phyloP scores from a whole-genome alignment of 2,329 filamentous ascomycete genomes.

The Cadophora luteo-olivacea region DNA sequence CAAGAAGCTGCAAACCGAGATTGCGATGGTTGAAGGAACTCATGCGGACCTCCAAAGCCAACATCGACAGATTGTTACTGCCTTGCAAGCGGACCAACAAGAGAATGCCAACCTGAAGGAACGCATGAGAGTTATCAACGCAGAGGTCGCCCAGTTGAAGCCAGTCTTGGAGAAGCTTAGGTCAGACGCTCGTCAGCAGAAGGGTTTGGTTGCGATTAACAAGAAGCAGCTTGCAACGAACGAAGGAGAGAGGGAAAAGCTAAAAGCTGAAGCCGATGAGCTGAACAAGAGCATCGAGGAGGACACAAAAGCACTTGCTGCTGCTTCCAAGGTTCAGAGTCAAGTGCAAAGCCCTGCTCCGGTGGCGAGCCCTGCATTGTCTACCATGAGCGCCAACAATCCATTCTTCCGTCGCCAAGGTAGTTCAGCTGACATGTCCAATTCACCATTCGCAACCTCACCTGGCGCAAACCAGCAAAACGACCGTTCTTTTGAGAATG shows the following conservation, averaged over 20 bases:
- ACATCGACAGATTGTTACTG: conserved; percentile 75
- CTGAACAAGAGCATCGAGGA: conserved; percentile 69
- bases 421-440: conserved; percentile 59
- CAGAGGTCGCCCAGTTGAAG: conserved; percentile 82
- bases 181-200: conserved; percentile 91
- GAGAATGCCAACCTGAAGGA: conserved; percentile 89
- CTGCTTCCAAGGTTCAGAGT: conserved; percentile 55
- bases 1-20: conserved; percentile 82
- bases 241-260: conserved; percentile 86
- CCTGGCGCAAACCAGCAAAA: conserved; percentile 49
- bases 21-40: conserved; percentile 80
- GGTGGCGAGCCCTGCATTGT: conserved; percentile 73
- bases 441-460: conserved; percentile 53
- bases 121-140: conserved; percentile 82
- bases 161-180: conserved; percentile 93
- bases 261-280: conserved; percentile 79
- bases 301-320: conserved; percentile 57
- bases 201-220: conserved; percentile 95
- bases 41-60: conserved; percentile 84
- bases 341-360: conserved; percentile 48
- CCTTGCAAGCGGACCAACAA: conserved; percentile 84
- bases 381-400: conserved; percentile 80
- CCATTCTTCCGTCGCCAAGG: conserved; percentile 85
- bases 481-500: conserved; percentile 81
- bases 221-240: conserved; percentile 95